phyloP scores from a whole-genome alignment of 176 grass and related monocot species.

The Otatea glauca region DNA sequence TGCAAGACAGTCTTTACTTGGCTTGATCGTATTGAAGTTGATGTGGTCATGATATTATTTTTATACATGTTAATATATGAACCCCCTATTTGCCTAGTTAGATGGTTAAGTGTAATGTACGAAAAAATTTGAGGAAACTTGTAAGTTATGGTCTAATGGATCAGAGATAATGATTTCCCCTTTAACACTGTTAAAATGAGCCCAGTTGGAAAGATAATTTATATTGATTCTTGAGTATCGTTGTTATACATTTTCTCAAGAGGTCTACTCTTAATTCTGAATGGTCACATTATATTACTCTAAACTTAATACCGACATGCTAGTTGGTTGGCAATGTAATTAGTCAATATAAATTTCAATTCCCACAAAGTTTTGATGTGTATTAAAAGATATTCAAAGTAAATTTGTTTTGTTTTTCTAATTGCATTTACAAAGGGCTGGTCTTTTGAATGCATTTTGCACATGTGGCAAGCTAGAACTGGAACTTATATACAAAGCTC shows the following conservation, averaged over 20 bases:
- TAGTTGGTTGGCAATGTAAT: not conserved
- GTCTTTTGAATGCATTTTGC: constrained; percentile 89
- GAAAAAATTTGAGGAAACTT: not conserved
- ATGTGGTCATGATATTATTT: too few relatives aligned
- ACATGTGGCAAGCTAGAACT: constrained; percentile 82
- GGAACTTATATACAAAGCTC: constrained; percentile 93
- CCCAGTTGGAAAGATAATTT: not conserved
- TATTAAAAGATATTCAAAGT: not conserved
- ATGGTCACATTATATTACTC: not conserved
- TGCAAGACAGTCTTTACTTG: not conserved
- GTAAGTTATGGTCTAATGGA: not conserved
- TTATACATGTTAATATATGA: too few relatives aligned
- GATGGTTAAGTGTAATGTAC: not conserved
- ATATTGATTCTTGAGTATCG: not conserved
- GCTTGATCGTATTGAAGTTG: too few relatives aligned
- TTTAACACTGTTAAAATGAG: not conserved
- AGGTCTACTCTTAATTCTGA: not conserved
- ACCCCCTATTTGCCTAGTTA: not conserved
- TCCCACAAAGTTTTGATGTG: not conserved
- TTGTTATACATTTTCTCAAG: not conserved
- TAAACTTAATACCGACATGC: not conserved
- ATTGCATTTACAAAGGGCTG: constrained; percentile 67
- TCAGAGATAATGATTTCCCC: not conserved
- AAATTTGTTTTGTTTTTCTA: not conserved
- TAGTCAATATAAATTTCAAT: not conserved